A percentile compares a stretch with the other conserved stretches of the same genome.
phyloP scores from a whole-genome alignment of 2,329 filamentous ascomycete species.

The Ilyonectria destructans region DNA sequence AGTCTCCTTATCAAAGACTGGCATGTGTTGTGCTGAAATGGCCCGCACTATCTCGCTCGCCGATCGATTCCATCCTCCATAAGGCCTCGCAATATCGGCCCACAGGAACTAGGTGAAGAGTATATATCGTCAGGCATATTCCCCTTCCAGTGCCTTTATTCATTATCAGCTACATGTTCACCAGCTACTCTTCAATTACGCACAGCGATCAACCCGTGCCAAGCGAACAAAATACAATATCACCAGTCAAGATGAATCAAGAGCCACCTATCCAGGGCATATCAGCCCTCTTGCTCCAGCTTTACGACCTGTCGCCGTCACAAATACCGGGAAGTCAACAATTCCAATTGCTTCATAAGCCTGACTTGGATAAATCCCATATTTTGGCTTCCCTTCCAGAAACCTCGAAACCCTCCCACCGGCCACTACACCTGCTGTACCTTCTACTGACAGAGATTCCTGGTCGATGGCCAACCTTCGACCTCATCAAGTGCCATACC shows the following conservation, averaged over 20 bases:
- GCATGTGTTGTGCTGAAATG: conserved; percentile 41
- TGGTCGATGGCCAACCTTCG: conserved; percentile 50
- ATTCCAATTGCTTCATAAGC: conserved; percentile 28
- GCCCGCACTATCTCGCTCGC: conserved; percentile 30
- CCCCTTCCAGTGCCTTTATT: not conserved
- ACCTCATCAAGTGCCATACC: conserved; percentile 54
- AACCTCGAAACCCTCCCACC: conserved; percentile 38
- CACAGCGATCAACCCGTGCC: not conserved
- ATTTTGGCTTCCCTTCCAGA: conserved; percentile 45
- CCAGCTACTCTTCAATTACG: not conserved
- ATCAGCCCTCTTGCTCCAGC: conserved; percentile 33
- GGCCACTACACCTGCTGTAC: conserved; percentile 48
- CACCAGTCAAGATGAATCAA: conserved; percentile 32
- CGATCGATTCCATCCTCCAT: conserved; percentile 30
- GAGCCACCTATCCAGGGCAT: conserved; percentile 21
- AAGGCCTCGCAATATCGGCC: not conserved
- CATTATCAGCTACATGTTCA: not conserved
- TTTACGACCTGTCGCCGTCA: conserved; percentile 40
- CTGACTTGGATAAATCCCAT: conserved; percentile 34
- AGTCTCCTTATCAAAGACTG: conserved; percentile 33
- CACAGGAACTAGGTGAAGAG: not conserved
- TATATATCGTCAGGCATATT: not conserved
- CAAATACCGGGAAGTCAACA: conserved; percentile 36
- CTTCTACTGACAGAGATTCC: conserved; percentile 45
- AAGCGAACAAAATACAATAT: not conserved